A percentile compares a stretch with the other conserved stretches of the same genome.
Evolutionary conservation across 2,329 filamentous ascomycete species (phyloP).

Genomic region (Neophaeococcomyces mojaviensis): DNA sequence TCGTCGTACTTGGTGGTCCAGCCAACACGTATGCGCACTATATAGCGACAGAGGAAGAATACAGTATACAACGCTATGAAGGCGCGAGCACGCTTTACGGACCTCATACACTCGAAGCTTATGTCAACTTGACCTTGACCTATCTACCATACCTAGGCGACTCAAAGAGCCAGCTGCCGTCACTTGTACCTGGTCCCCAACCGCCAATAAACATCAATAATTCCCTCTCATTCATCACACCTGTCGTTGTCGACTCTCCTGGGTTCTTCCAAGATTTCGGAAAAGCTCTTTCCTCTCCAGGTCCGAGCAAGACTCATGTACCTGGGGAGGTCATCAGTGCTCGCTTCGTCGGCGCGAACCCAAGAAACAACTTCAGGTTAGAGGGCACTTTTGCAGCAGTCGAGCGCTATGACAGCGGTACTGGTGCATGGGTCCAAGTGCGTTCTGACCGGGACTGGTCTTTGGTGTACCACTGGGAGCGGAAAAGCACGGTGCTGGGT

Average conservation of each 20-base stretch:
- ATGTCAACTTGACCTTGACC: slow-evolving; percentile 75
- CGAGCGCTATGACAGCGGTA: slow-evolving; percentile 49
- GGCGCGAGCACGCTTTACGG: slow-evolving; percentile 90
- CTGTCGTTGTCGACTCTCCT: slow-evolving; percentile 65
- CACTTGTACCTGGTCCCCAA: slow-evolving; percentile 46
- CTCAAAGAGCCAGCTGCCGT: slow-evolving; percentile 35
- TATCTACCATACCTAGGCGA: slow-evolving; percentile 59
- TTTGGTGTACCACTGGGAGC: slow-evolving; percentile 70
- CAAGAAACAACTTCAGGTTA: slow-evolving; percentile 75
- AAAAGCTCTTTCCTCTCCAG: slow-evolving; percentile 49
- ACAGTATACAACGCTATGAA: slow-evolving; percentile 80
- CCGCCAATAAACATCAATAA: slow-evolving; percentile 71
- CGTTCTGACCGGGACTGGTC: slow-evolving; percentile 76
- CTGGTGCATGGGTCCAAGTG: slow-evolving; percentile 55
- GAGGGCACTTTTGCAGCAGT: slow-evolving; percentile 72
- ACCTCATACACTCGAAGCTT: slow-evolving; percentile 71
- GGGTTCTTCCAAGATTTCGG: slow-evolving; percentile 65
- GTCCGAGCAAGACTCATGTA: slow-evolving; percentile 48
- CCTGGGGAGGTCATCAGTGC: slow-evolving; percentile 57
- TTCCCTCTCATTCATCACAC: slow-evolving; percentile 73
- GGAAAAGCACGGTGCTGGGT: slow-evolving; percentile 61
- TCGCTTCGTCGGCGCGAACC: slow-evolving; percentile 79
- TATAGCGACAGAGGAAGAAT: slow-evolving; percentile 71
- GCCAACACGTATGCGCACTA: slow-evolving; percentile 89
- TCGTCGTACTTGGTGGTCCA: slow-evolving; percentile 81